Evolutionary conservation across 164 flowering plant species (phyloP).

Genomic region (Echeveria elegans): DNA sequence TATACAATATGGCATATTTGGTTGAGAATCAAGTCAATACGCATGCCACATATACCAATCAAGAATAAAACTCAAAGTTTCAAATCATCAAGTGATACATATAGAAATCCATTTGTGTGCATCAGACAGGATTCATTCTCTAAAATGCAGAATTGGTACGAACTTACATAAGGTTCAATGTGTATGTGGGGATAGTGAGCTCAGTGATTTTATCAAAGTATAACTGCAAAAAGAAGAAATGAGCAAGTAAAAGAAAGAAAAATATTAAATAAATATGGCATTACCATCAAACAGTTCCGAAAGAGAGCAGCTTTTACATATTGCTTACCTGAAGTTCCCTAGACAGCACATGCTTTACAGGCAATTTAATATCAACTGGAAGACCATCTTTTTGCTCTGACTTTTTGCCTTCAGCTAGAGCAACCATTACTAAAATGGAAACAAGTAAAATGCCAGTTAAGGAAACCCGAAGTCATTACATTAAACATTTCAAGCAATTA

Average conservation of each 20-base stretch:
- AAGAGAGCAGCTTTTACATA: not conserved
- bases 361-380: conserved; percentile 72
- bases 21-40: too few species aligned
- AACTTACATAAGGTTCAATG: conserved; percentile 96
- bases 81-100: too few species aligned
- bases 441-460: not conserved
- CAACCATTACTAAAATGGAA: conserved; percentile 16
- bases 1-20: too few species aligned
- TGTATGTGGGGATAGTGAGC: conserved; percentile 82
- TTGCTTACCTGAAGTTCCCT: conserved; percentile 79
- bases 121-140: not conserved
- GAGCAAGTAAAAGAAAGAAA: conserved; percentile 12
- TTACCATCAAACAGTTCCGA: not conserved
- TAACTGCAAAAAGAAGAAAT: conserved; percentile 52
- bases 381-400: conserved; percentile 59
- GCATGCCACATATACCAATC: too few species aligned
- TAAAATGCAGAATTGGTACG: not conserved
- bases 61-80: too few species aligned
- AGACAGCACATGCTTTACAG: conserved; percentile 82
- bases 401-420: conserved; percentile 50
- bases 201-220: conserved; percentile 90
- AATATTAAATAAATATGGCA: not conserved
- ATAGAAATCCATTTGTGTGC: not conserved
- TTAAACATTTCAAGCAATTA: not conserved
- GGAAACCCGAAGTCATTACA: not conserved